These are phyloP conservation scores for Thalassiosira oceanica DNA, from an alignment of 352 stramenopile species.

Conservation along the genomic window DNA sequence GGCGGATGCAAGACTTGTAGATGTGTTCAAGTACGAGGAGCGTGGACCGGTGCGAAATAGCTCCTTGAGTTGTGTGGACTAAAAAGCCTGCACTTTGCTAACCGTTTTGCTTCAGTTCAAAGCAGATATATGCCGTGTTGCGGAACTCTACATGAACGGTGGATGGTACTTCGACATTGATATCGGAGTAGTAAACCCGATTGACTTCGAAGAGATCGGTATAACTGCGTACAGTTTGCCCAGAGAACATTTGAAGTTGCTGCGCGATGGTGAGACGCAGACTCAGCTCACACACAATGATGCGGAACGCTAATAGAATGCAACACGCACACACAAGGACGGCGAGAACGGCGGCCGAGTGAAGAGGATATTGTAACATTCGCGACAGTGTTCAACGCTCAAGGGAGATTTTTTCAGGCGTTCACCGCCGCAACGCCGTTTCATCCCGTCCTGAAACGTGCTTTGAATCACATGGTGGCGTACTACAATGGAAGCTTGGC, in stretches of 20 bases:
- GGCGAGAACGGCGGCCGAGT: neutral
- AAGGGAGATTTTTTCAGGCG: conserved; percentile 20
- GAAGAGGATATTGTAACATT: conserved; percentile 20
- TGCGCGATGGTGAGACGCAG: neutral
- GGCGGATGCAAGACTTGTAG: conserved; percentile 33
- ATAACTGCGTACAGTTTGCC: neutral
- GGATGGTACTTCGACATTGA: conserved; percentile 42
- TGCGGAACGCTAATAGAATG: no score
- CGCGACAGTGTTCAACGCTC: conserved; percentile 14
- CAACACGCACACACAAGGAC: no score
- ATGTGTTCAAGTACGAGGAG: conserved; percentile 28
- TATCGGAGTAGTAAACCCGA: conserved; percentile 10
- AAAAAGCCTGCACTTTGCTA: no score
- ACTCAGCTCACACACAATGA: no score
- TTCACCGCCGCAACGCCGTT: conserved; percentile 15
- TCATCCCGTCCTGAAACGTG: conserved; percentile 18
- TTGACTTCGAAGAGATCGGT: no score
- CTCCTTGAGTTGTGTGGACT: no score
- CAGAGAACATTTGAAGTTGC: no score
- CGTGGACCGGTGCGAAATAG: no score
- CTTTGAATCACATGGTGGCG: conserved; percentile 17
- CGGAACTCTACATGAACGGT: conserved; percentile 34
- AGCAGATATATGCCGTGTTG: conserved; percentile 47
- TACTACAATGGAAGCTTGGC: conserved; percentile 8
- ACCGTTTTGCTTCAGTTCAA: no score